phyloP scores from a whole-genome alignment of 1,284 basidiomycete species.

The Phlebopus sp. region DNA sequence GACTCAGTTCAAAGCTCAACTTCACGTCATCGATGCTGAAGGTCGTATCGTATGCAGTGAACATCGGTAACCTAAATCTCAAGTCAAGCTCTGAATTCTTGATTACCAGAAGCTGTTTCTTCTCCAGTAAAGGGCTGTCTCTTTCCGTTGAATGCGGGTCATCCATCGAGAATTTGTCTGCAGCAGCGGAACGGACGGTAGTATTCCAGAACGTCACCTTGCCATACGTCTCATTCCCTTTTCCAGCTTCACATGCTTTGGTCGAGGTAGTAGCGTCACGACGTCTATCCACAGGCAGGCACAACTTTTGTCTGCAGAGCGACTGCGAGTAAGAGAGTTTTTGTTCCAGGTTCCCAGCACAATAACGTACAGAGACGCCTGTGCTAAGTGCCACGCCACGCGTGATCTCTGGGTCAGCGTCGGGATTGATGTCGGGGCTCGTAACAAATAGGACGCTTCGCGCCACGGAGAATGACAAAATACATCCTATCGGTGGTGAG shows the following conservation, averaged over 20 bases:
- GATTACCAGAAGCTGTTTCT: slow-evolving; percentile 51
- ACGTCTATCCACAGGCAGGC: slow-evolving; percentile 61
- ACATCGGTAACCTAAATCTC: slow-evolving; percentile 30
- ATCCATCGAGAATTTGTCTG: slow-evolving; percentile 62
- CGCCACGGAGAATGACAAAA: slow-evolving; percentile 57
- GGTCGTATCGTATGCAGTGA: slow-evolving; percentile 15
- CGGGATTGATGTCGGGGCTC: slow-evolving; percentile 73
- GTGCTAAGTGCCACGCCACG: slow-evolving; percentile 72
- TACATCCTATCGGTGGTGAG: slow-evolving; percentile 51
- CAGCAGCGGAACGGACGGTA: slow-evolving; percentile 53
- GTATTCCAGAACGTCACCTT: slow-evolving; percentile 47
- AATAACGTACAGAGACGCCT: slow-evolving; percentile 58
- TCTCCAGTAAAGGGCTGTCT: slow-evolving; percentile 41
- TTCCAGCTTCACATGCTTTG: slow-evolving; percentile 33
- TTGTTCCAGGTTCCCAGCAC: slow-evolving; percentile 52
- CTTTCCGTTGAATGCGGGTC: slow-evolving; percentile 55
- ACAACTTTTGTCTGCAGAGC: slow-evolving; percentile 47
- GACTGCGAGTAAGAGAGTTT: slow-evolving; percentile 39
- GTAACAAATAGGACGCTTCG: slow-evolving; percentile 70
- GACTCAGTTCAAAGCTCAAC: slow-evolving; percentile 60
- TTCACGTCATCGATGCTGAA: slow-evolving; percentile 36
- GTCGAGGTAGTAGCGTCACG: slow-evolving; percentile 53
- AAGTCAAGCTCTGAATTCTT: slow-evolving; percentile 38
- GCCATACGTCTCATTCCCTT: slow-evolving; percentile 38
- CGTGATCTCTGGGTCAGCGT: slow-evolving; percentile 60